Evolutionary conservation across 306 rosid genomes (phyloP).

Genomic region (Ochetophila trinervis): DNA sequence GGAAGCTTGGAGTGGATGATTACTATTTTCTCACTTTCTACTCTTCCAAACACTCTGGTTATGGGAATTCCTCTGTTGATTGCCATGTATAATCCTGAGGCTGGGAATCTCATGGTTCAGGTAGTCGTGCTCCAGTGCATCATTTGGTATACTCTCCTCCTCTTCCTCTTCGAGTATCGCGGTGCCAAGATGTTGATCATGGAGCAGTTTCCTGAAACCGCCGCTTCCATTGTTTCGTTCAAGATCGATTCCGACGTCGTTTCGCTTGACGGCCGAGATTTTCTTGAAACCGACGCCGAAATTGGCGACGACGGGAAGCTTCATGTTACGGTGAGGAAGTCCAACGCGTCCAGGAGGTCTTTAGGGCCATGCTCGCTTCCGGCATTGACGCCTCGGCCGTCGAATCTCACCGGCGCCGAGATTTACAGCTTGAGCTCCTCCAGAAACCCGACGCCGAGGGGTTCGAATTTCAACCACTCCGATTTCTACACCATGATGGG

Average conservation of each 20-base stretch:
- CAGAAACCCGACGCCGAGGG: conserved; percentile 84
- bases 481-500: conserved; percentile 97
- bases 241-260: conserved; percentile 95
- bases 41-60: conserved; percentile 86
- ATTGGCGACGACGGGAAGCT: conserved; percentile 91
- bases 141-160: conserved; percentile 88
- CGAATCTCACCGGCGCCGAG: conserved; percentile 95
- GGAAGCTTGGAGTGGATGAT: conserved; percentile 98
- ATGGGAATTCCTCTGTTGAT: conserved; percentile 90
- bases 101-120: conserved; percentile 85
- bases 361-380: conserved; percentile 36
- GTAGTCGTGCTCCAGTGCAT: conserved; percentile 93
- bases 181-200: conserved; percentile 86
- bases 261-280: conserved; percentile 87
- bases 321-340: conserved; percentile 82
- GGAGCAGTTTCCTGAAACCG: conserved; percentile 99
- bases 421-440: conserved; percentile 91
- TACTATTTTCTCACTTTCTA: conserved; percentile 89
- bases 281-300: conserved; percentile 87
- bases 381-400: conserved; percentile 81
- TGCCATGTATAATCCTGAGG: conserved; percentile 72
- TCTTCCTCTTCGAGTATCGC: conserved; percentile 88
- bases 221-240: conserved; percentile 89
- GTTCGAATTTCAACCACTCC: conserved; percentile 78
- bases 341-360: conserved; percentile 76